phyloP scores from a whole-genome alignment of 345 rosid genomes.

The Rhodamnia rubescens region DNA sequence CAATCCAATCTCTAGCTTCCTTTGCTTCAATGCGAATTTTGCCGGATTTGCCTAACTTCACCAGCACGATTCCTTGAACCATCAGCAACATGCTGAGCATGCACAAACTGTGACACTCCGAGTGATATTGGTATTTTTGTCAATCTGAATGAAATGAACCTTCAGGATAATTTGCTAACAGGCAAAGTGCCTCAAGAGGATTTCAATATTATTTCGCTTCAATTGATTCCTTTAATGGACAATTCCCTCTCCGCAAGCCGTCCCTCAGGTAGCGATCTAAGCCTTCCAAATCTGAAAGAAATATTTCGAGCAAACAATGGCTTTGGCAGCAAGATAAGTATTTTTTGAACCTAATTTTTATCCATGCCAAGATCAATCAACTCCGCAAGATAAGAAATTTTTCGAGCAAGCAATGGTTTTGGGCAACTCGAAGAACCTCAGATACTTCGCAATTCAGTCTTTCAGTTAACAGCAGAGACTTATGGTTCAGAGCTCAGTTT shows the following conservation, averaged over 20 bases:
- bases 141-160: background rate
- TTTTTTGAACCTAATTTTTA: background rate
- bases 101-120: background rate
- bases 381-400: too few relatives aligned
- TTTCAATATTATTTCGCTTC: background rate
- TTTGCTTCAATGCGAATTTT: too few relatives aligned
- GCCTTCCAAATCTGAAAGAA: background rate
- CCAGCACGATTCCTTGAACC: background rate
- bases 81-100: background rate
- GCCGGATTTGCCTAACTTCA: too few relatives aligned
- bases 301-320: fast-evolving
- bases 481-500: background rate
- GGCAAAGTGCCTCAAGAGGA: background rate
- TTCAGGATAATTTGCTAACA: background rate
- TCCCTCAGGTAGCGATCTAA: background rate
- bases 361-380: background rate
- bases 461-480: background rate
- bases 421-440: background rate
- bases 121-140: background rate
- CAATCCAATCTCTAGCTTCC: too few relatives aligned
- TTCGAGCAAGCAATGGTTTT: background rate
- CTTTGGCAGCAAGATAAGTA: background rate
- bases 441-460: fast-evolving
- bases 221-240: background rate
- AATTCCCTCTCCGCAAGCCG: background rate